A percentile compares a stretch with the other conserved stretches of the same genome.
phyloP scores from a whole-genome alignment of 805 yeast genomes.

The Pichia pseudocactophila region DNA sequence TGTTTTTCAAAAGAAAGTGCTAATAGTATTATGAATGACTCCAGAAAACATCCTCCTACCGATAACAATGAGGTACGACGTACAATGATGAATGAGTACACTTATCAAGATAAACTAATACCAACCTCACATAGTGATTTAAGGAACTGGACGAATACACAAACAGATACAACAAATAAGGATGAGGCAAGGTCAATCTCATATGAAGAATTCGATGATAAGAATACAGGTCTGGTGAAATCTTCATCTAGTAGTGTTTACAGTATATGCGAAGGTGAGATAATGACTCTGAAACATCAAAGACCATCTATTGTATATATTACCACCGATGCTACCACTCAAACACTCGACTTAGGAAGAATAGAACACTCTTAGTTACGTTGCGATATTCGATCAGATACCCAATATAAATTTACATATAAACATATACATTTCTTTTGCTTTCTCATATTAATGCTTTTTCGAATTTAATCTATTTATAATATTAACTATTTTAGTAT shows the following conservation, averaged over 20 bases:
- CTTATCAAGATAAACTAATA: neutral
- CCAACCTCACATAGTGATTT: neutral
- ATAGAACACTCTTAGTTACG: neutral
- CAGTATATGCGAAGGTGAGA: neutral
- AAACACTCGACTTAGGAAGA: neutral
- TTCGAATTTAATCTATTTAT: too few species aligned
- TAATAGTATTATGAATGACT: too few species aligned
- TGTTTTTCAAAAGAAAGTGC: too few species aligned
- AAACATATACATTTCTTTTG: too few species aligned
- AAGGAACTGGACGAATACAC: neutral
- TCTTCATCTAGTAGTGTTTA: neutral
- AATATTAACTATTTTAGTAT: neutral
- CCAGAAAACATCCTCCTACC: too few species aligned
- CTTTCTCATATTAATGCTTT: neutral
- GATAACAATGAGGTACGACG: neutral
- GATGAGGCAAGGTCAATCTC: neutral
- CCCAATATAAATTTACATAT: neutral
- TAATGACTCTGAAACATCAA: neutral
- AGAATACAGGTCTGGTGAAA: slow-evolving; percentile 1
- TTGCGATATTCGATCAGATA: too few species aligned
- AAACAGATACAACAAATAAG: neutral
- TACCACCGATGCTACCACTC: neutral
- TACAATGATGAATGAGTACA: neutral
- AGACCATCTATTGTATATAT: slow-evolving; percentile 4
- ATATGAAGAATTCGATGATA: neutral